A percentile compares a stretch with the other conserved stretches of the same genome.
These are phyloP conservation scores for Suhomyces kunorum DNA, from an alignment of 1,139 yeast genomes.

Conservation along the genomic window DNA sequence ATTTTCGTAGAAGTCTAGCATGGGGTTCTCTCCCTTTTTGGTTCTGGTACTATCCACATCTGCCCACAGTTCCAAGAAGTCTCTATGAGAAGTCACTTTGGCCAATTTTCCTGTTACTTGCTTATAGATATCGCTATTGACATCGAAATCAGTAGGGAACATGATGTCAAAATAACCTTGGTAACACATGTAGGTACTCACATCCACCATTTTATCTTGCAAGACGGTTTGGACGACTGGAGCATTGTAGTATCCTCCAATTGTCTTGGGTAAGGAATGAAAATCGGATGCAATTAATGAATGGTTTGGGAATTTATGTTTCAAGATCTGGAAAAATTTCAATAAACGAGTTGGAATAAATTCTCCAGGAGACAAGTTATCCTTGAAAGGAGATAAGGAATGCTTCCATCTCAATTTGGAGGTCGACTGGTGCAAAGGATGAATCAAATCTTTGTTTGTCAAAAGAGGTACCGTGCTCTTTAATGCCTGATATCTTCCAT, in stretches of 20 bases:
- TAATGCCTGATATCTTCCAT: constrained; percentile 26
- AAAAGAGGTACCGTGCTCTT: constrained; percentile 36
- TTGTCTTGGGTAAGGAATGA: constrained; percentile 59
- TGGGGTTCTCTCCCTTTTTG: constrained; percentile 81
- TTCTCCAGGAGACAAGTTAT: constrained; percentile 71
- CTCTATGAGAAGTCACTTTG: constrained; percentile 57
- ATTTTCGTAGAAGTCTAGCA: constrained; percentile 75
- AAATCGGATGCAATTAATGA: constrained; percentile 74
- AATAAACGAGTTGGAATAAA: constrained; percentile 76
- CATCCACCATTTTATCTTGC: constrained; percentile 66
- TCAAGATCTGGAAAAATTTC: constrained; percentile 65
- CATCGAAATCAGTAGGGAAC: constrained; percentile 78
- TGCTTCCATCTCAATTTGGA: constrained; percentile 33
- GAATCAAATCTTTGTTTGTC: constrained; percentile 35
- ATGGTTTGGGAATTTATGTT: constrained; percentile 73
- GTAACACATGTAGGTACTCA: constrained; percentile 72
- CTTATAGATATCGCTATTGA: constrained; percentile 62
- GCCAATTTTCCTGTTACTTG: constrained; percentile 66
- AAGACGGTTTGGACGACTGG: constrained; percentile 86
- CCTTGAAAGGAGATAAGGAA: constrained; percentile 58
- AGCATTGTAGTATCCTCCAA: constrained; percentile 62
- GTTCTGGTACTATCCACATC: constrained; percentile 69
- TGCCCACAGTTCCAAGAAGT: constrained; percentile 71
- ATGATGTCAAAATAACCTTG: constrained; percentile 86
- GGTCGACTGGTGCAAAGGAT: constrained; percentile 44